Percentiles rank a stretch among this genome's conserved stretches.
phyloP scores from a whole-genome alignment of 176 grass and related monocot species.

The Bothriochloa decipiens region DNA sequence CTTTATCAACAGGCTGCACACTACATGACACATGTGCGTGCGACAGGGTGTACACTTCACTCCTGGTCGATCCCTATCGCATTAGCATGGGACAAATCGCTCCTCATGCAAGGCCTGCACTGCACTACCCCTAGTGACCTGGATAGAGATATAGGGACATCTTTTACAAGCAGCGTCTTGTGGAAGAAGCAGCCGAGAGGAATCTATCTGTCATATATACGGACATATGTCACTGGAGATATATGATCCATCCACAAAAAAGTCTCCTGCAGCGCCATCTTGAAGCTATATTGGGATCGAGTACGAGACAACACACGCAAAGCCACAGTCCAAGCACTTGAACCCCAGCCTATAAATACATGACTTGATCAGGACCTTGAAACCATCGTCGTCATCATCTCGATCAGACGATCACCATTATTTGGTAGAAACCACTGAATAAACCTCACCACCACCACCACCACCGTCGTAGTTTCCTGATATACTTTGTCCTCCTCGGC shows the following conservation, averaged over 20 bases:
- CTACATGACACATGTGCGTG: neutral
- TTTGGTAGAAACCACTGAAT: neutral
- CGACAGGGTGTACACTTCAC: neutral
- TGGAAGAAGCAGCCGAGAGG: neutral
- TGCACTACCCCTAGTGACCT: neutral
- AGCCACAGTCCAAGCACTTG: neutral
- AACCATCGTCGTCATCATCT: too few relatives aligned
- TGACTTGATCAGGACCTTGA: neutral
- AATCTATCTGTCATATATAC: neutral
- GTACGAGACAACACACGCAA: neutral
- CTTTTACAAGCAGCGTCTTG: conserved; percentile 11
- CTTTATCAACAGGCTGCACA: neutral
- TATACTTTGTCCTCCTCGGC: too few relatives aligned
- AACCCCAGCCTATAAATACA: conserved; percentile 10
- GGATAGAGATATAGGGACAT: neutral
- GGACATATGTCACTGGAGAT: conserved; percentile 4
- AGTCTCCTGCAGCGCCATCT: neutral
- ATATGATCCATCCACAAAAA: neutral
- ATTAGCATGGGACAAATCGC: conserved; percentile 13
- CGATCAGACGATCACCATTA: neutral
- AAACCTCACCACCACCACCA: neutral
- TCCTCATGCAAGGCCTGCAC: neutral
- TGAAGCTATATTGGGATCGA: neutral
- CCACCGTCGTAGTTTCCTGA: neutral
- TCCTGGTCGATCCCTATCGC: conserved; percentile 13